phyloP scores from a whole-genome alignment of 2,329 filamentous ascomycete genomes.

The Pseudocercospora musae region DNA sequence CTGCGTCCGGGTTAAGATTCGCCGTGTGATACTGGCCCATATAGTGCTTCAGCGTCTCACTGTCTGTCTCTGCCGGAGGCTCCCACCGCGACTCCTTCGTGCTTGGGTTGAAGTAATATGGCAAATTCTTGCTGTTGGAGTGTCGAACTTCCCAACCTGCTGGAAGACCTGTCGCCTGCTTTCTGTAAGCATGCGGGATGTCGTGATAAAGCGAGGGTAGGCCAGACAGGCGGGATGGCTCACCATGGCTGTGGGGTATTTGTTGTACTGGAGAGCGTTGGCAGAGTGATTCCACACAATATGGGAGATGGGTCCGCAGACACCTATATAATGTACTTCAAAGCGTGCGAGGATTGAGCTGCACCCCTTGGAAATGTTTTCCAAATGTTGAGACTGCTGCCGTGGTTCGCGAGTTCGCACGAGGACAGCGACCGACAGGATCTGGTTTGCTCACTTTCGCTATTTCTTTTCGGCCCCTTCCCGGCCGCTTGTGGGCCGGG shows the following conservation, averaged over 20 bases:
- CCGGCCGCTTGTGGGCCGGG: neutral
- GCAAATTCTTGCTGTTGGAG: conserved; percentile 96
- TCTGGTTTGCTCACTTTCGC: neutral
- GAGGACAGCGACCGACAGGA: neutral
- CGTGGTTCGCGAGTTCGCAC: neutral
- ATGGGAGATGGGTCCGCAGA: neutral
- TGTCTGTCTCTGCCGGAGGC: conserved; percentile 81
- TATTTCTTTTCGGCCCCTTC: neutral
- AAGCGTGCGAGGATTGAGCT: neutral
- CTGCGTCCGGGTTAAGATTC: conserved; percentile 36
- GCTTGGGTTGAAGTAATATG: conserved; percentile 92
- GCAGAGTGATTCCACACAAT: neutral
- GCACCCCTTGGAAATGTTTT: neutral
- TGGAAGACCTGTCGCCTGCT: conserved; percentile 33
- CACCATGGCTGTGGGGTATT: conserved; percentile 9
- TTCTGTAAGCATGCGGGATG: conserved; percentile 1
- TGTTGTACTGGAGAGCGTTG: conserved; percentile 4
- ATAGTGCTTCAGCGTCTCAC: conserved; percentile 87
- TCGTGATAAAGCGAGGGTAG: conserved; percentile 2
- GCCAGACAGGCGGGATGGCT: conserved; percentile 4
- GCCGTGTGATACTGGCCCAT: conserved; percentile 80
- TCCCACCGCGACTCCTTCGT: conserved; percentile 95
- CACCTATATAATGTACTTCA: neutral
- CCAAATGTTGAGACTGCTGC: neutral
- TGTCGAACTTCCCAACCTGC: conserved; percentile 73